A percentile compares a stretch with the other conserved stretches of the same genome.
Conservation (phyloP, 805 yeast genomes). For the Candida chauliodis region DNA sequence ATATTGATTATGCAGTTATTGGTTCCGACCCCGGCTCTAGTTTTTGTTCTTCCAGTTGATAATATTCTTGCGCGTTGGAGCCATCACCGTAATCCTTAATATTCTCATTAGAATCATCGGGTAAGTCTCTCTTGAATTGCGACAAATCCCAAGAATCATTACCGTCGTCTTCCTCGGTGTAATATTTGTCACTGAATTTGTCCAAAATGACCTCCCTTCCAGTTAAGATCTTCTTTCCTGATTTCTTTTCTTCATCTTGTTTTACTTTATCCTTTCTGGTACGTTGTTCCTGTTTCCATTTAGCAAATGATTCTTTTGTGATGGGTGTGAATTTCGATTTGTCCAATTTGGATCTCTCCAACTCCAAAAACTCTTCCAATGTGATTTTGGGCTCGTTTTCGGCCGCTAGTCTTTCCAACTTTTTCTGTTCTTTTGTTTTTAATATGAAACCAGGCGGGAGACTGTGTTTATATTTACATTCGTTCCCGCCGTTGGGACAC, state of each 20-base stretch:
- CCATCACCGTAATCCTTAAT: slow-evolving; percentile 79
- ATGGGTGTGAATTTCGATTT: slow-evolving; percentile 77
- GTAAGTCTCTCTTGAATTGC: slow-evolving; percentile 52
- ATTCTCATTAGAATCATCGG: slow-evolving; percentile 43
- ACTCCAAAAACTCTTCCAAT: slow-evolving; percentile 91
- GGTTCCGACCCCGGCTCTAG: slow-evolving; percentile 6
- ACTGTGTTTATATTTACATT: slow-evolving; percentile 92
- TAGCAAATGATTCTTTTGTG: slow-evolving; percentile 70
- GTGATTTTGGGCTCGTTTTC: slow-evolving; percentile 88
- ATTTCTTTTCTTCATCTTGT: slow-evolving; percentile 27
- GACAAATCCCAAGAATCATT: slow-evolving; percentile 57
- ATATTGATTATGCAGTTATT: slow-evolving; percentile 5
- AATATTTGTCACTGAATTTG: slow-evolving; percentile 55
- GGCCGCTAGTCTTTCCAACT: slow-evolving; percentile 78
- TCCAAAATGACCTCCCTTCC: slow-evolving; percentile 70
- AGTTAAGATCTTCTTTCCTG: slow-evolving; percentile 48
- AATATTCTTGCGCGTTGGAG: slow-evolving; percentile 24
- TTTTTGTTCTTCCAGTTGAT: slow-evolving; percentile 12
- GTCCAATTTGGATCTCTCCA: slow-evolving; percentile 85
- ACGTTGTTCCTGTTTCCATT: slow-evolving; percentile 76
- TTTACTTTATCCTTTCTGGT: slow-evolving; percentile 48
- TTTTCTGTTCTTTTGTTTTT: slow-evolving; percentile 94
- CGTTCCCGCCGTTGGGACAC: slow-evolving; percentile 92
- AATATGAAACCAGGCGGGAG: slow-evolving; percentile 95
- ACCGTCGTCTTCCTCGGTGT: slow-evolving; percentile 49